phyloP scores from a whole-genome alignment of 768 basidiomycete genomes.

The Rhizopogon sp. region DNA sequence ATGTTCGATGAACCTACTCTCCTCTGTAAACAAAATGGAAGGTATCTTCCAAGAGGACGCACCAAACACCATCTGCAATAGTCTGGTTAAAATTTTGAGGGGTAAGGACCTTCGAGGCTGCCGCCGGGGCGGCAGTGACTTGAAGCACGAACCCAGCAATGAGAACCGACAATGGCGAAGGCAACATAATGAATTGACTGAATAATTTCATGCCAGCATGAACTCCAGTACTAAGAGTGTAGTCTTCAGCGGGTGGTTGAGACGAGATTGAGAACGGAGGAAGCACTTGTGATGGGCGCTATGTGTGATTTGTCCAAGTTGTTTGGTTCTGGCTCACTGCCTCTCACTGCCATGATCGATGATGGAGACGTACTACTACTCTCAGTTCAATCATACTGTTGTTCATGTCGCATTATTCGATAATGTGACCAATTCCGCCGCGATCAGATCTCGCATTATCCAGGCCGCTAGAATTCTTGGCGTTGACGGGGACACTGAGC shows the following conservation, averaged over 20 bases:
- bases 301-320: too few relatives aligned
- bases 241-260: neutral
- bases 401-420: conserved; percentile 66
- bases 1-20: conserved; percentile 70
- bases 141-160: conserved; percentile 25
- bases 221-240: neutral
- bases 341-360: conserved; percentile 12
- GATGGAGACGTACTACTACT: conserved; percentile 55
- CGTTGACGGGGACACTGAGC: conserved; percentile 56
- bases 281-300: neutral
- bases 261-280: too few relatives aligned
- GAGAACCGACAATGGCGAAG: conserved; percentile 23
- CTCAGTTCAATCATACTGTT: conserved; percentile 41
- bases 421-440: conserved; percentile 56
- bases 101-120: conserved; percentile 36
- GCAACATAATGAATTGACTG: neutral
- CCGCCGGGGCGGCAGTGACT: conserved; percentile 30
- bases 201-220: conserved; percentile 9
- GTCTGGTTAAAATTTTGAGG: conserved; percentile 55
- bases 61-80: conserved; percentile 59
- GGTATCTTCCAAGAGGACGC: conserved; percentile 4
- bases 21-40: neutral
- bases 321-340: neutral
- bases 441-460: conserved; percentile 63
- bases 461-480: conserved; percentile 59